Conservation (phyloP, 2,329 filamentous ascomycete species). For the Colletotrichum sp. region DNA sequence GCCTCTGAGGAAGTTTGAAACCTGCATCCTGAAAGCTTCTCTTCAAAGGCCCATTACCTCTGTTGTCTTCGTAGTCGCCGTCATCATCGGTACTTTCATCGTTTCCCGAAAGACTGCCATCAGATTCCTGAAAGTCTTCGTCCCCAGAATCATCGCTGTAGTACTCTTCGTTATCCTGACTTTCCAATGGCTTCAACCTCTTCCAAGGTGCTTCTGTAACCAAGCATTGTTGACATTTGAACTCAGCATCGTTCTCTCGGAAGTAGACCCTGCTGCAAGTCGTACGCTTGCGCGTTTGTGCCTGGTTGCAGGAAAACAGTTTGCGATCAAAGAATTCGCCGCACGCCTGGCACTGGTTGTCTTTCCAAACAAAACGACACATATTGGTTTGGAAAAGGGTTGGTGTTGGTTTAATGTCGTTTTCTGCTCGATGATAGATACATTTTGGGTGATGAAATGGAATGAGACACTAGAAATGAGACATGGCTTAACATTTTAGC, state of each 20-base stretch:
- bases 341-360: not conserved
- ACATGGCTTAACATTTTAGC: fast-evolving
- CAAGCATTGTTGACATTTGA: not conserved
- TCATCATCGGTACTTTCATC: not conserved
- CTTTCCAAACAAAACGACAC: constrained; percentile 1
- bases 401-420: not conserved
- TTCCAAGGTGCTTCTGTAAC: not conserved
- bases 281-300: not conserved
- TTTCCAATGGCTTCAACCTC: not conserved
- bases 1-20: not conserved
- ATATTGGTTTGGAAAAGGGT: not conserved
- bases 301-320: not conserved
- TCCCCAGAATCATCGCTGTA: not conserved
- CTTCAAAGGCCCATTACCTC: not conserved
- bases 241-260: not conserved
- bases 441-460: not conserved
- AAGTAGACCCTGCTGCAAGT: not conserved
- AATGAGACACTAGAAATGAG: not conserved
- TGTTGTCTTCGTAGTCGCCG: not conserved
- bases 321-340: not conserved
- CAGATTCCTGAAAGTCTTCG: not conserved
- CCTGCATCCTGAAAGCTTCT: not conserved
- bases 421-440: not conserved
- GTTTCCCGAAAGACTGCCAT: not conserved
- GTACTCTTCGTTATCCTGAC: not conserved